Evolutionary conservation across 1,139 yeast species (phyloP).

Genomic region (Scheffersomyces quercinus): DNA sequence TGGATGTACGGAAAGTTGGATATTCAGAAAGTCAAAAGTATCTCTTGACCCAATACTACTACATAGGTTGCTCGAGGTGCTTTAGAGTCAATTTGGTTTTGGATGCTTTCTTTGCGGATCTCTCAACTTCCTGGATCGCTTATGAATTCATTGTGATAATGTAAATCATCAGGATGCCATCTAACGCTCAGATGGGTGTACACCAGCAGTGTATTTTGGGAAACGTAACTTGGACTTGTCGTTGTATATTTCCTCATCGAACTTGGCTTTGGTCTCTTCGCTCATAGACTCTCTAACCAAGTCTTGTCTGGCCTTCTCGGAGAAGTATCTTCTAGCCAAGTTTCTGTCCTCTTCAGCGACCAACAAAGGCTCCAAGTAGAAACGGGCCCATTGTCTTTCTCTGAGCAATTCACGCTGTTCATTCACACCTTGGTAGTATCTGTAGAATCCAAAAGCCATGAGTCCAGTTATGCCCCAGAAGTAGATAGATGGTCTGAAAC

Average conservation of each 20-base stretch:
- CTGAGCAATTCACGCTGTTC: slow-evolving; percentile 77
- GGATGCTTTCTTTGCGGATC: no score
- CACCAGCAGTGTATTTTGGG: slow-evolving; percentile 47
- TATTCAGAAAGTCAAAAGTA: no score
- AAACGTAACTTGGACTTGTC: slow-evolving; percentile 49
- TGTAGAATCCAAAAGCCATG: slow-evolving; percentile 74
- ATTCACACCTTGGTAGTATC: slow-evolving; percentile 64
- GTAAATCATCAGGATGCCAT: neutral
- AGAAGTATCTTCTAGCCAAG: slow-evolving; percentile 67
- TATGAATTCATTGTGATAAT: no score
- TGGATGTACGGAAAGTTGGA: no score
- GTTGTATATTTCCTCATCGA: slow-evolving; percentile 45
- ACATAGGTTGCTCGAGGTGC: no score
- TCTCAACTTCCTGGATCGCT: no score
- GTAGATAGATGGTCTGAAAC: slow-evolving; percentile 76
- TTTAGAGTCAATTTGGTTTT: no score
- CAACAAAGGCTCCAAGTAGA: slow-evolving; percentile 70
- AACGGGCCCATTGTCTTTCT: slow-evolving; percentile 78
- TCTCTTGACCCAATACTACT: no score
- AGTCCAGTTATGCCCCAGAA: slow-evolving; percentile 63
- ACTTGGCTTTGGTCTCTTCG: slow-evolving; percentile 39
- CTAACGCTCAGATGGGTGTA: slow-evolving; percentile 36
- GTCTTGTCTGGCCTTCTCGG: slow-evolving; percentile 70
- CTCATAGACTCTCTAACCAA: slow-evolving; percentile 46
- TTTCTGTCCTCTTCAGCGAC: slow-evolving; percentile 85